Evolutionary conservation across 345 rosid genomes (phyloP), one percentile per base, ranked within the genome.

Genomic region (Aurinia saxatilis): DNA sequence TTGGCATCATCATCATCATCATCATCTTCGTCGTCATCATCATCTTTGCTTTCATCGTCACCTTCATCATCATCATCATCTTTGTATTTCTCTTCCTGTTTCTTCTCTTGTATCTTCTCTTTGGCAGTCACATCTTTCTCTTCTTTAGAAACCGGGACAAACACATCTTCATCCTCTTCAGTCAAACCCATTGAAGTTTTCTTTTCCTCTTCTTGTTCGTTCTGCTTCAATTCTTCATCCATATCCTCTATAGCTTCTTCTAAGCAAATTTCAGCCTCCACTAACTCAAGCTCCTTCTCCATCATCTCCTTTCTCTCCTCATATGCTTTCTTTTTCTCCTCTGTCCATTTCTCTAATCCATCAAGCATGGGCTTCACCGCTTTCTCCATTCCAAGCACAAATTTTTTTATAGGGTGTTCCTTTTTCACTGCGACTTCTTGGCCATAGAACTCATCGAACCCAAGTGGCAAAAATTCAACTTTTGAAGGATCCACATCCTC

Each of bases 181-280:
- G 14, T 50, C 73, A 77, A 40, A 50, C 70, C 84, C 78, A 70
- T 72, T 77, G 82, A 82, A 45, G 54, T 62, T 66, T 73, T 72
- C 60, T 79, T 74, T 65, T 80, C 80, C 65, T 84, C 98, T 69
- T 80, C 96, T 73, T 79, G 73, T 63, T 88, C 98, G 72, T 64
- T 77, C 64, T 16, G 63, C 71, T 67, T 82, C 75, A 92, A 60
- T 40, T 73, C 80, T 71, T 83, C 90, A 75, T 88, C 96, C 86
- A 89, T 66, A 41, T 89, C 95, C 72, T 86, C 96, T 23, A 88
- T 78, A 23, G 86, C 93, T 80, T 88, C 98, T 76, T 92, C 96
- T 67, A 89, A 79, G 66, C 77, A 74, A 60, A 92, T 50, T 78
- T 91, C 96, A 63, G 98, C 89, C 59, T 91, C 96, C 21, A 83